Base-by-base conservation (phyloP, 2,329 filamentous ascomycete genomes). In the Pseudocercospora fuligena region DNA sequence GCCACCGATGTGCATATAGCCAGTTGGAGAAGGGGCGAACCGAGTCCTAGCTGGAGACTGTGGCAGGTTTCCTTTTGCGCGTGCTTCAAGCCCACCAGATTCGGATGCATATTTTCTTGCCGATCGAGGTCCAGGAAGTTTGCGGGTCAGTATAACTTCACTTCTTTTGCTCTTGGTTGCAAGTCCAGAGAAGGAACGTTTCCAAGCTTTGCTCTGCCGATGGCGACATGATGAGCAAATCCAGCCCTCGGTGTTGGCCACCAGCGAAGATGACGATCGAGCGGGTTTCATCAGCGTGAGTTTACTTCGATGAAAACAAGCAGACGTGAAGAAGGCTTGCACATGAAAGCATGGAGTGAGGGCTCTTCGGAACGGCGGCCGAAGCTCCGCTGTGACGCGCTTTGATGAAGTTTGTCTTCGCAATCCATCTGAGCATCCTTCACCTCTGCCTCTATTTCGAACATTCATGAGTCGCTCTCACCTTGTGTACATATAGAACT, bases 21-120 rank as follows among this genome's bases (percentile, higher is more conserved):
- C 95, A 0, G 95, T 99, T 0, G 95, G 95, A 1, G 95, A 98
- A 0, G 95, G 95, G 0, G 96, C 95, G 79, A 99, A 99, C 56
- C 95, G 90, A 19, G 95, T 92, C 78, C 92, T 85, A 66, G 88
- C 88, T 54, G 91, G 90, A 6, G 76, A 79, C 29, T 82, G 80
- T 29, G 88, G 86, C 16, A 87, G 81, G 56, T 80, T 77, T 69
- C 63, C 68, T 60, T 72, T 71, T 56, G 66, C 47, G 54, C 19
- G 64, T 51, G 36, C 4, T 36, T 61, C 60, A 60, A 46, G 21
- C 33, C 33, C 58, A 33, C 21, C 49, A 62, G 25, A 21, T 23
- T 23, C 25, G 31, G 49, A 14, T 12, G 23, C 16, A 40, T 58
- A 25, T 16, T 5, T 36, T 58, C 19, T 40, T 36, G 25, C 6